phyloP scores from a whole-genome alignment of 352 stramenopile species.

The Phytophthora pistaciae region DNA sequence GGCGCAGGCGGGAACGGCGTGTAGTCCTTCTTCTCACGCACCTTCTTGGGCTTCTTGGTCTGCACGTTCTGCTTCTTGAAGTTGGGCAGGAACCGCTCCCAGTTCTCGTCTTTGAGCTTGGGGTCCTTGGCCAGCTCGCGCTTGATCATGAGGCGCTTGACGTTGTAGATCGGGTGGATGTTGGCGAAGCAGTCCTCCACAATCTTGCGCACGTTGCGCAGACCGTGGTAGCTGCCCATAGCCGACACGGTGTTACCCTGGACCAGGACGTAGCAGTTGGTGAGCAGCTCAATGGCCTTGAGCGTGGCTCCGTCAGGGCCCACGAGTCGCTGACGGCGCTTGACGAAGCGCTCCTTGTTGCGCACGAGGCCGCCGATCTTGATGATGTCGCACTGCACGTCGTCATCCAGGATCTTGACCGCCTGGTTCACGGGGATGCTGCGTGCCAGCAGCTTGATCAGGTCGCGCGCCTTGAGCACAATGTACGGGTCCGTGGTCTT shows the following conservation, averaged over 20 bases:
- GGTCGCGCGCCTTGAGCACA: slow-evolving; percentile 98
- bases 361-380: slow-evolving; percentile 99
- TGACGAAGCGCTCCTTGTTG: slow-evolving; percentile 99
- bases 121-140: slow-evolving; percentile 99
- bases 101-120: slow-evolving; percentile 97
- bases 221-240: slow-evolving; percentile 90
- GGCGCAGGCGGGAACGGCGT: slow-evolving; percentile 99
- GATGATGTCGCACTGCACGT: slow-evolving; percentile 99
- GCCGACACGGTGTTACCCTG: slow-evolving; percentile 97
- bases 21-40: slow-evolving; percentile 96
- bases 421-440: slow-evolving; percentile 97
- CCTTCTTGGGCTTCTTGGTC: slow-evolving; percentile 93
- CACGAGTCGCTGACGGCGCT: slow-evolving; percentile 97
- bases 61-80: slow-evolving; percentile 99
- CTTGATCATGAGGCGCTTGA: slow-evolving; percentile 99
- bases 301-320: slow-evolving; percentile 98
- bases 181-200: slow-evolving; percentile 99
- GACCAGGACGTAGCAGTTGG: slow-evolving; percentile 99
- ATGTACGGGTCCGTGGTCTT: slow-evolving; percentile 98
- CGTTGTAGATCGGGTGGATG: slow-evolving; percentile 99
- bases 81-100: slow-evolving; percentile 98
- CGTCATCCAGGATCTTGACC: slow-evolving; percentile 98
- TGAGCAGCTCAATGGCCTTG: slow-evolving; percentile 98
- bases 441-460: slow-evolving; percentile 99
- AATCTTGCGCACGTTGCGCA: slow-evolving; percentile 97